Percentiles rank a stretch among this genome's conserved stretches.
phyloP scores from a whole-genome alignment of 768 basidiomycete species.

The Ephemerocybe angulata region DNA sequence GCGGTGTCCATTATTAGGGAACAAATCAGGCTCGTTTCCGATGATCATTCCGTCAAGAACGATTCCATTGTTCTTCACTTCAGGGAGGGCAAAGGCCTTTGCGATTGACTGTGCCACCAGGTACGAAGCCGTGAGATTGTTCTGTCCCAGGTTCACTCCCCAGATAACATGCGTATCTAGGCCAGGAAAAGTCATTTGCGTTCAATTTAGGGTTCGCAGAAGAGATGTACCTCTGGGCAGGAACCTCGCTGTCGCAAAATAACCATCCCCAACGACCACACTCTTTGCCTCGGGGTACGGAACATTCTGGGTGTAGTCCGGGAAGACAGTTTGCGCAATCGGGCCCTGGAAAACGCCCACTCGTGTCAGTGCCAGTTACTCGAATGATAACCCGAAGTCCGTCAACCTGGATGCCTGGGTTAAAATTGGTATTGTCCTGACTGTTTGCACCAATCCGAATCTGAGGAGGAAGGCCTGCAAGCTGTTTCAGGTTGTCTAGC shows the following conservation, averaged over 20 bases:
- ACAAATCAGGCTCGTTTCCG: constrained; percentile 62
- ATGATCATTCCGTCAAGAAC: constrained; percentile 56
- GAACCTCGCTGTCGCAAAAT: constrained; percentile 49
- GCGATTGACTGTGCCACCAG: constrained; percentile 46
- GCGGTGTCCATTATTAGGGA: constrained; percentile 42
- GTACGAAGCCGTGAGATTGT: constrained; percentile 47
- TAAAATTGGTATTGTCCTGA: constrained; percentile 58
- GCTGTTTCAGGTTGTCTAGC: constrained; percentile 49
- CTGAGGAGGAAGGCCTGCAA: constrained; percentile 51
- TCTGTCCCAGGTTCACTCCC: constrained; percentile 62
- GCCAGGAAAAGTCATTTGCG: background rate
- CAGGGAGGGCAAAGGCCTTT: constrained; percentile 42
- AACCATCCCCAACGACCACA: constrained; percentile 56
- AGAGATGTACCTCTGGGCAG: constrained; percentile 43
- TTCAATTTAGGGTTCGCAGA: background rate
- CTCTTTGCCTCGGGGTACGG: constrained; percentile 67
- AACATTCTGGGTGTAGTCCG: constrained; percentile 40
- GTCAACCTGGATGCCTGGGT: constrained; percentile 43
- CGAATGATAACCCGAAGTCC: constrained; percentile 2
- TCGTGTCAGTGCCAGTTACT: background rate
- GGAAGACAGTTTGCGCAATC: constrained; percentile 46
- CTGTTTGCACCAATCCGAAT: constrained; percentile 60
- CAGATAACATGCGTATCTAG: constrained; percentile 60
- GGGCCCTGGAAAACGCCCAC: background rate
- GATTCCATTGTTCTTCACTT: constrained; percentile 38